A percentile compares a stretch with the other conserved stretches of the same genome.
Evolutionary conservation across 208 protist species (phyloP).

Genomic region (Crithidia mellificae): DNA sequence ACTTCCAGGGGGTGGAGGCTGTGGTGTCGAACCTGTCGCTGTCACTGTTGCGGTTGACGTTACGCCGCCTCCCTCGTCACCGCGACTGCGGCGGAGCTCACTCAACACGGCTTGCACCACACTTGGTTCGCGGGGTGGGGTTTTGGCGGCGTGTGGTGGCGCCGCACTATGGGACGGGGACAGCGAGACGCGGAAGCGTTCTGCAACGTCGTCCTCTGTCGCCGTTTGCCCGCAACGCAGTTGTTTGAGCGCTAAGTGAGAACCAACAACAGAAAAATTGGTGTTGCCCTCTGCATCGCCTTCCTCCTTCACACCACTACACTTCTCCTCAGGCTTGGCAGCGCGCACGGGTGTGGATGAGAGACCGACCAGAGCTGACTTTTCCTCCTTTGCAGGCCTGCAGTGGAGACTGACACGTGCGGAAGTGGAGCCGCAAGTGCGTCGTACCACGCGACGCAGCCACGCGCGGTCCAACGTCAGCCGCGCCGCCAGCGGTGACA

Average conservation of each 20-base stretch:
- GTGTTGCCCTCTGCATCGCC: not conserved
- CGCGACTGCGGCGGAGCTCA: conserved; percentile 24
- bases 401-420: no score
- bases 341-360: not conserved
- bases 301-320: not conserved
- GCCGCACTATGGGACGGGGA: not conserved
- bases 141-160: not conserved
- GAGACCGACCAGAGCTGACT: not conserved
- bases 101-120: conserved; percentile 18
- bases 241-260: no score
- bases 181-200: conserved; percentile 27
- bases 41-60: no score
- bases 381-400: no score
- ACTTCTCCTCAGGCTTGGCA: not conserved
- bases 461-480: conserved; percentile 26
- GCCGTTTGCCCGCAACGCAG: no score
- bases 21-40: not conserved
- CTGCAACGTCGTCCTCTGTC: not conserved
- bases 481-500: conserved; percentile 30
- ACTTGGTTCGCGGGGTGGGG: conserved; percentile 8
- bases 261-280: no score
- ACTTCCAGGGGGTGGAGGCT: not conserved
- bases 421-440: not conserved
- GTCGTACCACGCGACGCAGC: conserved; percentile 21
- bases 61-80: not conserved